Conservation (phyloP, 345 rosid genomes). For the Excoecaria cochinchinensis region DNA sequence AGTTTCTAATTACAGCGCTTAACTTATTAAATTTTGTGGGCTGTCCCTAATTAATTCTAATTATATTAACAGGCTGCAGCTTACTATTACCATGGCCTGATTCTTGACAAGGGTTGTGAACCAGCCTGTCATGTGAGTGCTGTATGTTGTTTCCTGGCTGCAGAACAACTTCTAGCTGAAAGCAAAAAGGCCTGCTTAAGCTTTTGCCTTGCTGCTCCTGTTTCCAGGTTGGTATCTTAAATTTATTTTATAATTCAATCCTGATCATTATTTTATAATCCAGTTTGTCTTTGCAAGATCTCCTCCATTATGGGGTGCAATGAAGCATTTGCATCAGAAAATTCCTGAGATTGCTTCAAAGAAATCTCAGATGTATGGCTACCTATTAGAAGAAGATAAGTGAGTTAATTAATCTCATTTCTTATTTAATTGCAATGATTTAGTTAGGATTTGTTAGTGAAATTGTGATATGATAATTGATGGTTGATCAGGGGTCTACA, state of each 20-base stretch:
- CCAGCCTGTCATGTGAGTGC: conserved; percentile 63
- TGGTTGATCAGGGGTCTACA: conserved; percentile 57
- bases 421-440: not conserved
- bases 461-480: conserved; percentile 7
- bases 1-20: not conserved
- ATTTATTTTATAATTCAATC: not conserved
- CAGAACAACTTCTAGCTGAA: conserved; percentile 68
- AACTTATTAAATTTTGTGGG: too few species aligned
- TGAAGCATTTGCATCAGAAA: conserved; percentile 82
- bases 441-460: not conserved
- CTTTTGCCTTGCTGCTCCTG: conserved; percentile 76
- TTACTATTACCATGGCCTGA: conserved; percentile 87
- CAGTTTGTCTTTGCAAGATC: conserved; percentile 39
- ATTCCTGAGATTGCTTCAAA: conserved; percentile 85
- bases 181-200: conserved; percentile 86
- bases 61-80: conserved; percentile 64
- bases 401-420: conserved; percentile 30
- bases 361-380: conserved; percentile 81
- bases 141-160: conserved; percentile 85
- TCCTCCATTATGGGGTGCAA: conserved; percentile 83
- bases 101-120: conserved; percentile 81
- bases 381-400: conserved; percentile 89
- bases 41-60: too few species aligned
- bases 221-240: conserved; percentile 56
- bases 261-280: not conserved